These are phyloP conservation scores for Akanthomyces lecanii DNA, from an alignment of 2,329 filamentous ascomycete genomes.

Conservation along the genomic window DNA sequence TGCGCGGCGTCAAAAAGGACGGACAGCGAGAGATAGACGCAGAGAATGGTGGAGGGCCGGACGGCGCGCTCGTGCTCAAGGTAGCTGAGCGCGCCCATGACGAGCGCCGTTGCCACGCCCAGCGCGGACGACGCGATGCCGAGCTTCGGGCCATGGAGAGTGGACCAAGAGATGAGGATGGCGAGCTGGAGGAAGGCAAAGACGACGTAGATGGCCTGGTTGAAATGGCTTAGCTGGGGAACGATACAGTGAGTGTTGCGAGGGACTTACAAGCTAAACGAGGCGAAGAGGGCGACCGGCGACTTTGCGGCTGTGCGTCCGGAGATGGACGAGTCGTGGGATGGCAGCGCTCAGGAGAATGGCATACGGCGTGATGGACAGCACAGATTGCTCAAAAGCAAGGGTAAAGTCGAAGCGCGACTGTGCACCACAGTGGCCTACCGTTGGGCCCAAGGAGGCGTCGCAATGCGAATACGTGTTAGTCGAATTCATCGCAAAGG, in stretches of 20 bases:
- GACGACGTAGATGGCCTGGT: neutral
- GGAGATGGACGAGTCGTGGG: constrained; percentile 6
- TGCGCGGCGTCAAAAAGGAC: constrained; percentile 36
- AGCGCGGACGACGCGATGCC: constrained; percentile 23
- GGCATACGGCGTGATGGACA: constrained; percentile 3
- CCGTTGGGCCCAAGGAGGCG: neutral
- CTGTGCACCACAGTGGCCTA: neutral
- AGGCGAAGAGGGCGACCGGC: neutral
- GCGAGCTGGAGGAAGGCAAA: constrained; percentile 1
- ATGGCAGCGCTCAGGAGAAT: neutral
- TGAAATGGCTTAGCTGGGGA: neutral
- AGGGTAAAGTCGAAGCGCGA: constrained; percentile 9
- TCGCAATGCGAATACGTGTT: neutral
- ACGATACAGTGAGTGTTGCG: neutral
- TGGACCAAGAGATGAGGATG: neutral
- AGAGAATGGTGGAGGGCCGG: constrained; percentile 37
- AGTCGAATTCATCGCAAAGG: neutral
- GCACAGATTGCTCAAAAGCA: constrained; percentile 9
- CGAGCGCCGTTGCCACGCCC: constrained; percentile 26
- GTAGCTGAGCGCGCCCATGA: constrained; percentile 27
- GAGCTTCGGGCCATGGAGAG: neutral
- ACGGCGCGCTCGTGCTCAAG: constrained; percentile 31
- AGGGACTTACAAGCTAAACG: neutral
- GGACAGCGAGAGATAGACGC: constrained; percentile 34
- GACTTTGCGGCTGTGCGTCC: neutral